Conservation (phyloP, 805 yeast genomes). For the Barnettozyma sucrosica region DNA sequence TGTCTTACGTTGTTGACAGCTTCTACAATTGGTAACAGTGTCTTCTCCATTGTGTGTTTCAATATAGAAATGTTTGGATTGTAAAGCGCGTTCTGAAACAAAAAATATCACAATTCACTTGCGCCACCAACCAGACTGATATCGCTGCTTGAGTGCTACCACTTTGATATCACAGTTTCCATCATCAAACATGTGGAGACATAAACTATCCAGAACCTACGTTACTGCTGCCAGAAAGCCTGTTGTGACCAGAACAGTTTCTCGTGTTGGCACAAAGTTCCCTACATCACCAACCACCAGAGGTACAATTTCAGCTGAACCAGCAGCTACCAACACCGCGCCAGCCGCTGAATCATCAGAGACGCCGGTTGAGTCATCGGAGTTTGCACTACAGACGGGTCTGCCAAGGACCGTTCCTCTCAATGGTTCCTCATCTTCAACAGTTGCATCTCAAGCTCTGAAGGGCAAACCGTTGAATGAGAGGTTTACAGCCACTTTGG, state of each 20-base stretch:
- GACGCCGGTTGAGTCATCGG: constrained; percentile 18
- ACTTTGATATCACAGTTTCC: too few relatives aligned
- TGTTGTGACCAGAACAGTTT: neutral
- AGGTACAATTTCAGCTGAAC: neutral
- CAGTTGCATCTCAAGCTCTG: constrained; percentile 3
- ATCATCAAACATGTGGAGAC: constrained; percentile 4
- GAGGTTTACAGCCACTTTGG: constrained; percentile 17
- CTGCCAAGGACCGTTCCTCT: constrained; percentile 12
- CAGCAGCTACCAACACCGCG: neutral
- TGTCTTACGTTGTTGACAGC: constrained; percentile 24
- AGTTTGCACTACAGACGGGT: constrained; percentile 20
- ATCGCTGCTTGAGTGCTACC: too few relatives aligned
- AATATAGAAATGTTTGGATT: neutral
- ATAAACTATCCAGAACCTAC: neutral
- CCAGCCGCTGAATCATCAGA: neutral
- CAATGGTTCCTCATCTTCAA: constrained; percentile 1
- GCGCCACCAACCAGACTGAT: too few relatives aligned
- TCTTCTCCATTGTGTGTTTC: neutral
- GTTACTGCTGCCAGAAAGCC: constrained; percentile 8
- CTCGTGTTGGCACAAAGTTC: neutral
- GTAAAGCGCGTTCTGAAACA: neutral
- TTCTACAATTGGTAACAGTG: constrained; percentile 12
- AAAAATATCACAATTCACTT: neutral
- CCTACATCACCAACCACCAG: neutral
- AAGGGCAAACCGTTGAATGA: constrained; percentile 17